phyloP scores from a whole-genome alignment of 1,284 basidiomycete species.

The Cryptococcus amylolentus region DNA sequence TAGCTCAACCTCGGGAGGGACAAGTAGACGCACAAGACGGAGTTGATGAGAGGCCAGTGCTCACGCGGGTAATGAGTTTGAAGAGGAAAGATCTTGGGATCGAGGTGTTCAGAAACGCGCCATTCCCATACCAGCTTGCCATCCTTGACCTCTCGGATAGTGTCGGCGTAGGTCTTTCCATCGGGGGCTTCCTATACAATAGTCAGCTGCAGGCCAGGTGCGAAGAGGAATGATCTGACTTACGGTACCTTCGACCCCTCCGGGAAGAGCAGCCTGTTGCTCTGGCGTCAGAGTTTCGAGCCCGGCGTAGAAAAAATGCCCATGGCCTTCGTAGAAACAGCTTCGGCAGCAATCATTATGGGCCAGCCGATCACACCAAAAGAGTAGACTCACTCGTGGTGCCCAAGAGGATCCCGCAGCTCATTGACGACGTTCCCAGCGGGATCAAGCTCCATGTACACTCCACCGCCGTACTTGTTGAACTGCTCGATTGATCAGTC shows the following conservation, averaged over 20 bases:
- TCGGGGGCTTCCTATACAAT: slow-evolving; percentile 19
- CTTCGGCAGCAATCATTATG: not conserved
- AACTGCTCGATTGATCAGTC: slow-evolving; percentile 7
- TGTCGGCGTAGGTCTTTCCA: slow-evolving; percentile 20
- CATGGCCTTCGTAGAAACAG: slow-evolving; percentile 20
- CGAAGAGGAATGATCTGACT: slow-evolving; percentile 2
- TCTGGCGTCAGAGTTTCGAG: slow-evolving; percentile 15
- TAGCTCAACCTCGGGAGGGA: not conserved
- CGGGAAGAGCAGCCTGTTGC: slow-evolving; percentile 16
- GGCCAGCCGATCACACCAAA: not conserved
- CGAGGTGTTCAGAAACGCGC: slow-evolving; percentile 20
- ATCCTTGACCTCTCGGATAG: slow-evolving; percentile 21
- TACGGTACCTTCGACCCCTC: slow-evolving; percentile 19
- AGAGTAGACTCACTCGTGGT: slow-evolving; percentile 17
- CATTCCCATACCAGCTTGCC: slow-evolving; percentile 23
- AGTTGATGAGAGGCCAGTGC: slow-evolving; percentile 24
- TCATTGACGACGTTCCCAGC: slow-evolving; percentile 18
- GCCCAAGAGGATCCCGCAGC: slow-evolving; percentile 19
- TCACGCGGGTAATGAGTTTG: slow-evolving; percentile 19
- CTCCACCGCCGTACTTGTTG: slow-evolving; percentile 23
- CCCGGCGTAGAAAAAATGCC: slow-evolving; percentile 20
- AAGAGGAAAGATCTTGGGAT: slow-evolving; percentile 18
- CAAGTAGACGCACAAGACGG: slow-evolving; percentile 13
- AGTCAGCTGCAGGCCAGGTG: too few relatives aligned
- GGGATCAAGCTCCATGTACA: slow-evolving; percentile 18